These are phyloP conservation scores for Akanthomyces uredinophilus DNA, from an alignment of 2,329 filamentous ascomycete genomes.

Conservation along the genomic window DNA sequence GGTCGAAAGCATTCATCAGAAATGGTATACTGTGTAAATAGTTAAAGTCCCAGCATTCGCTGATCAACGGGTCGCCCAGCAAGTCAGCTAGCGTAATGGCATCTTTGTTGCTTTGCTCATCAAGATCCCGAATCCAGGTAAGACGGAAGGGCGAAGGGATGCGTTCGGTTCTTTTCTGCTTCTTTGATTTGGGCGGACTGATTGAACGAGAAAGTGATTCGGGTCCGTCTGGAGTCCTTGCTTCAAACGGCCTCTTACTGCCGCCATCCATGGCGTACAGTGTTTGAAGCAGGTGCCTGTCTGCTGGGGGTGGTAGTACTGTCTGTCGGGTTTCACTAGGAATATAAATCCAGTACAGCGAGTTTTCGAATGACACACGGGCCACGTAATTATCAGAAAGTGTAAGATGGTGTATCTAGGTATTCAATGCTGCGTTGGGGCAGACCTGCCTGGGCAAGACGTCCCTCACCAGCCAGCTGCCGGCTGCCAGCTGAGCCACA, in stretches of 20 bases:
- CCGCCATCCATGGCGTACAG: background rate
- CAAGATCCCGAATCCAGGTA: conserved; percentile 62
- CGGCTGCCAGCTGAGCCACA: conserved; percentile 1
- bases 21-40: conserved; percentile 58
- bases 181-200: conserved; percentile 40
- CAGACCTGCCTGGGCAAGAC: background rate
- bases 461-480: too few species aligned
- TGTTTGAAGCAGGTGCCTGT: background rate
- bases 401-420: background rate
- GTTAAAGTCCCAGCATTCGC: conserved; percentile 68
- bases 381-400: background rate
- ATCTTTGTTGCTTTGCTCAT: conserved; percentile 56
- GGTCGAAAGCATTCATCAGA: conserved; percentile 49
- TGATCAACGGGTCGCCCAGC: conserved; percentile 68
- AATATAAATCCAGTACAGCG: too few species aligned
- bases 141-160: conserved; percentile 65
- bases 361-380: too few species aligned
- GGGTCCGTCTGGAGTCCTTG: conserved; percentile 12
- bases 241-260: conserved; percentile 4
- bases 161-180: conserved; percentile 18
- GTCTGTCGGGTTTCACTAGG: too few species aligned
- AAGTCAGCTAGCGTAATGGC: conserved; percentile 62
- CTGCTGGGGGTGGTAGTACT: background rate
- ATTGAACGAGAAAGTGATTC: conserved; percentile 35
- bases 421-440: background rate